These are phyloP conservation scores for Myriosclerotinia curreyana DNA, from an alignment of 2,329 filamentous ascomycete genomes.

Conservation along the genomic window DNA sequence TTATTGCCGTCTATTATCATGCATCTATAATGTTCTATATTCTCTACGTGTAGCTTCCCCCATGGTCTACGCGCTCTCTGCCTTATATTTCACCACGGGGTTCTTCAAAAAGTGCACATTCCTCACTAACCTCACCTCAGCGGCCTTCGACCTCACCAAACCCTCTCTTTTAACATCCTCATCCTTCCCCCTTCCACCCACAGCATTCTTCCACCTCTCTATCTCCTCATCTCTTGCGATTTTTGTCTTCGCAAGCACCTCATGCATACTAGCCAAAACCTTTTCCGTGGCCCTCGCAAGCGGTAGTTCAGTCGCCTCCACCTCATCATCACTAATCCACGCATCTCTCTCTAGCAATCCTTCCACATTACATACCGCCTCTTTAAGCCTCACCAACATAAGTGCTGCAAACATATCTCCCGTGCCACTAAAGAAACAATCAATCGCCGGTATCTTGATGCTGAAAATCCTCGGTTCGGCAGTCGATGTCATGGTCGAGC, in stretches of 20 bases:
- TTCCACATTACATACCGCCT: conserved; percentile 60
- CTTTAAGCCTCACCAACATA: conserved; percentile 80
- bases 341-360: conserved; percentile 53
- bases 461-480: conserved; percentile 78
- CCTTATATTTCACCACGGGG: conserved; percentile 63
- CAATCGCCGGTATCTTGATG: conserved; percentile 79
- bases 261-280: conserved; percentile 90
- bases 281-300: conserved; percentile 80
- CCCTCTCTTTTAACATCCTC: conserved; percentile 50
- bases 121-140: conserved; percentile 79
- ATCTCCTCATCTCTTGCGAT: conserved; percentile 65
- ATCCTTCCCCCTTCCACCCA: conserved; percentile 41
- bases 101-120: conserved; percentile 66
- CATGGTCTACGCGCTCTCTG: conserved; percentile 45
- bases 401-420: conserved; percentile 98
- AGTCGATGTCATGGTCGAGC: conserved; percentile 66
- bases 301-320: conserved; percentile 68
- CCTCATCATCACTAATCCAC: conserved; percentile 76
- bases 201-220: conserved; percentile 48
- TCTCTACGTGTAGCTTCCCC: neutral
- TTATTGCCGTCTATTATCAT: conserved; percentile 4
- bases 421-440: conserved; percentile 94
- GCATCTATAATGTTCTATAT: neutral
- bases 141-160: conserved; percentile 74
- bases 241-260: conserved; percentile 67